Evolutionary conservation across 345 rosid genomes (phyloP).

Genomic region (Bruguiera sexangula): DNA sequence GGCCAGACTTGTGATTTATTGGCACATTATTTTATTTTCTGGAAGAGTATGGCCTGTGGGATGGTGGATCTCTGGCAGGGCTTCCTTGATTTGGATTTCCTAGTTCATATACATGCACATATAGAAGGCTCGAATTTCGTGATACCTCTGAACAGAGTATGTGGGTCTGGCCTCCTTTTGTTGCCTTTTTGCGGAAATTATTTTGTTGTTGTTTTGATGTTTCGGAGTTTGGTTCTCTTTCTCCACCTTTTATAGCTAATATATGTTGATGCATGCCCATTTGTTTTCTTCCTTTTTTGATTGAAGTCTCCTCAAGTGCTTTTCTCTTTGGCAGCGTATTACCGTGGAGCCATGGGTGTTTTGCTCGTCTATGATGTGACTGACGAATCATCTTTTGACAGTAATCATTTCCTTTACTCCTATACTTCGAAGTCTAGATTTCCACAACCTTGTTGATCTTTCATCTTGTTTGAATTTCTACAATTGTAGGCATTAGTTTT

Average conservation of each 20-base stretch:
- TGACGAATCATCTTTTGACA: conserved; percentile 29
- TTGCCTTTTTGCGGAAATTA: background rate
- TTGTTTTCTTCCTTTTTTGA: background rate
- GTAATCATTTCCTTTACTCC: conserved; percentile 5
- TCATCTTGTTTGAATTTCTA: background rate
- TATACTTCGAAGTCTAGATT: background rate
- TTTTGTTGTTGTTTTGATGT: background rate
- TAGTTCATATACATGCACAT: background rate
- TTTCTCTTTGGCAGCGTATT: conserved; percentile 22
- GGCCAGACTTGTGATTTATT: background rate
- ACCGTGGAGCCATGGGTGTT: conserved; percentile 35
- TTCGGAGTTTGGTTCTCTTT: background rate
- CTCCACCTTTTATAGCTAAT: background rate
- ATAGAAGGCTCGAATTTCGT: background rate
- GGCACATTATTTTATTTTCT: background rate
- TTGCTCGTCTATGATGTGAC: conserved; percentile 32
- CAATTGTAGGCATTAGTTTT: too few relatives aligned
- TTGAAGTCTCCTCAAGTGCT: background rate
- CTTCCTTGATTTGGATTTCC: background rate
- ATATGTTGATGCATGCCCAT: background rate
- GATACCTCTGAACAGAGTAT: background rate
- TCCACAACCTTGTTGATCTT: background rate
- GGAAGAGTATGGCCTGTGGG: too few relatives aligned
- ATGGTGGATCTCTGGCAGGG: background rate
- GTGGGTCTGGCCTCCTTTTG: background rate